A percentile compares a stretch with the other conserved stretches of the same genome.
These are phyloP conservation scores for Corymbia maculata DNA, from an alignment of 345 rosid species.

Conservation along the genomic window DNA sequence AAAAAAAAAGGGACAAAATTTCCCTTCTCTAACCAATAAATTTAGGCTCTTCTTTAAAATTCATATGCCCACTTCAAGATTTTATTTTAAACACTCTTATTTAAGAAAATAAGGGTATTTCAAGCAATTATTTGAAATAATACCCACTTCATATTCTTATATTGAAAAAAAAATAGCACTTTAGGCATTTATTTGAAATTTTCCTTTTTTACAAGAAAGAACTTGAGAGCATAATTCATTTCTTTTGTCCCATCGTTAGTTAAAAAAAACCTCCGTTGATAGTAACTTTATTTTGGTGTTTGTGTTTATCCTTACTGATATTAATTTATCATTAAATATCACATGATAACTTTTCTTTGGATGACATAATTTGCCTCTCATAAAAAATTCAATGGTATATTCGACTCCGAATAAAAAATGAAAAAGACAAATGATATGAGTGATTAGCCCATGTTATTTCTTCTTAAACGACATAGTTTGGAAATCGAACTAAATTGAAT, in stretches of 20 bases:
- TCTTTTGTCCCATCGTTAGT: not conserved
- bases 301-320: not conserved
- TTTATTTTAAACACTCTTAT: too few relatives aligned
- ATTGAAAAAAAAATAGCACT: too few relatives aligned
- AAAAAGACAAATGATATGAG: not conserved
- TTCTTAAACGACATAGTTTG: fast-evolving
- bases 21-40: too few relatives aligned
- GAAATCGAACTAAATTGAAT: not conserved
- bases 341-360: not conserved
- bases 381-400: not conserved
- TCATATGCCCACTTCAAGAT: too few relatives aligned
- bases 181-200: too few relatives aligned
- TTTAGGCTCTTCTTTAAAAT: too few relatives aligned
- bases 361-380: not conserved
- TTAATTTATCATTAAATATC: not conserved
- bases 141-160: too few relatives aligned
- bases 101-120: too few relatives aligned
- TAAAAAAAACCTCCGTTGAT: not conserved
- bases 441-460: not conserved
- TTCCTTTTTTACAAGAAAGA: too few relatives aligned
- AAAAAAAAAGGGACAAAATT: too few relatives aligned
- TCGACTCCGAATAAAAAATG: too few relatives aligned
- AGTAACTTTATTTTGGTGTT: not conserved
- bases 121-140: too few relatives aligned
- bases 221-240: not conserved